Evolutionary conservation across 2,329 filamentous ascomycete genomes (phyloP).

Genomic region (Alternaria gansuensis): DNA sequence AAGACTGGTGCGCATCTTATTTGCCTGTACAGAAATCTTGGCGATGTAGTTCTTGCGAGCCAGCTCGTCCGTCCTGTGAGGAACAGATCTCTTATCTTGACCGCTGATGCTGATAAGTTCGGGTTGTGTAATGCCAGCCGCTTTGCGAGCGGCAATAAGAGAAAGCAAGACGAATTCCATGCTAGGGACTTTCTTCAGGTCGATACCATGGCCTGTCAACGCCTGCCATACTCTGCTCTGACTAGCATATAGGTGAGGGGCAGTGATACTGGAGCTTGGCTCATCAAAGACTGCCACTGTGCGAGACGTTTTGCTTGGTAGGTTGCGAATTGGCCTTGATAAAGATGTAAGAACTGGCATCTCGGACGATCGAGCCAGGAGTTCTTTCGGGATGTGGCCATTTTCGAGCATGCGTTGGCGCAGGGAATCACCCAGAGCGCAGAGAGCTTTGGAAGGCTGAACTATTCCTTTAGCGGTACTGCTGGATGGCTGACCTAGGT

Average conservation of each 20-base stretch:
- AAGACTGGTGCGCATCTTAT: constrained; percentile 64
- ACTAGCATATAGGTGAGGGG: constrained; percentile 56
- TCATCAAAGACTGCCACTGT: constrained; percentile 41
- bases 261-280: constrained; percentile 27
- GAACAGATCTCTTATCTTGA: constrained; percentile 72
- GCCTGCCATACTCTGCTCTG: constrained; percentile 67
- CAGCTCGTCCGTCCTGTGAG: constrained; percentile 66
- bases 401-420: constrained; percentile 32
- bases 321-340: constrained; percentile 24
- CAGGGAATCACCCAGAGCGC: constrained; percentile 29
- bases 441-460: constrained; percentile 28
- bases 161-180: constrained; percentile 67
- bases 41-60: constrained; percentile 68
- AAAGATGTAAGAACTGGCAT: not conserved
- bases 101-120: constrained; percentile 64
- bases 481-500: not conserved
- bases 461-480: not conserved
- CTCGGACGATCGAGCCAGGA: not conserved
- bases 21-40: constrained; percentile 56
- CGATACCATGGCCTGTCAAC: constrained; percentile 67
- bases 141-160: constrained; percentile 65
- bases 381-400: constrained; percentile 6
- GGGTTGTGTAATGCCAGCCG: constrained; percentile 66
- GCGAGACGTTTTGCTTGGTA: constrained; percentile 16
- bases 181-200: constrained; percentile 62